These are phyloP conservation scores for Fusarium oxysporum DNA, from an alignment of 2,329 filamentous ascomycete species.

Conservation along the genomic window DNA sequence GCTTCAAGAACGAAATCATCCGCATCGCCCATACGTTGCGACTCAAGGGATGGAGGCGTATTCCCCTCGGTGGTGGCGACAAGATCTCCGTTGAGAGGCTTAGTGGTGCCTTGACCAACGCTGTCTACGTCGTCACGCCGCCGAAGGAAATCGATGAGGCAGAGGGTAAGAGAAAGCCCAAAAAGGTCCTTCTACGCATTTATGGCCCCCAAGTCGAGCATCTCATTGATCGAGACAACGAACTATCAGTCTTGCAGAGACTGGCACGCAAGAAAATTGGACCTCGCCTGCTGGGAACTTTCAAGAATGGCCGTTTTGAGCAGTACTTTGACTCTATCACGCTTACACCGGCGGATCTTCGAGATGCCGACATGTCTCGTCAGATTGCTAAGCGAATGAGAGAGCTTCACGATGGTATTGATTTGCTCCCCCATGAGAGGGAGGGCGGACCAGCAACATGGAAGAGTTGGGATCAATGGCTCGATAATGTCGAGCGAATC, in stretches of 20 bases:
- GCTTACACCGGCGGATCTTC: conserved; percentile 80
- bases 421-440: conserved; percentile 82
- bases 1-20: conserved; percentile 92
- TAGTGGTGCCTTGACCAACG: conserved; percentile 94
- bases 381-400: conserved; percentile 98
- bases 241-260: conserved; percentile 86
- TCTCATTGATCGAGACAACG: conserved; percentile 91
- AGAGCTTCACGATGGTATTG: conserved; percentile 93
- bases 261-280: conserved; percentile 94
- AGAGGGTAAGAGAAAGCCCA: conserved; percentile 59
- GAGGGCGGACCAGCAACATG: conserved; percentile 85
- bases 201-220: conserved; percentile 97
- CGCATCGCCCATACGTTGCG: conserved; percentile 88
- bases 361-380: conserved; percentile 83
- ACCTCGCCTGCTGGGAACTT: conserved; percentile 89
- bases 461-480: conserved; percentile 96
- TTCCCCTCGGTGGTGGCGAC: conserved; percentile 77
- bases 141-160: conserved; percentile 68
- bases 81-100: conserved; percentile 78
- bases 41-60: conserved; percentile 90
- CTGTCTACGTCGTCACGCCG: conserved; percentile 92
- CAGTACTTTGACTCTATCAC: conserved; percentile 90
- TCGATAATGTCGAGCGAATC: conserved; percentile 72
- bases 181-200: conserved; percentile 86
- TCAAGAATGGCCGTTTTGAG: conserved; percentile 94